Evolutionary conservation across 2,329 filamentous ascomycete species (phyloP), one percentile per base, ranked within the genome.

Genomic region (Stromatinia cepivora): DNA sequence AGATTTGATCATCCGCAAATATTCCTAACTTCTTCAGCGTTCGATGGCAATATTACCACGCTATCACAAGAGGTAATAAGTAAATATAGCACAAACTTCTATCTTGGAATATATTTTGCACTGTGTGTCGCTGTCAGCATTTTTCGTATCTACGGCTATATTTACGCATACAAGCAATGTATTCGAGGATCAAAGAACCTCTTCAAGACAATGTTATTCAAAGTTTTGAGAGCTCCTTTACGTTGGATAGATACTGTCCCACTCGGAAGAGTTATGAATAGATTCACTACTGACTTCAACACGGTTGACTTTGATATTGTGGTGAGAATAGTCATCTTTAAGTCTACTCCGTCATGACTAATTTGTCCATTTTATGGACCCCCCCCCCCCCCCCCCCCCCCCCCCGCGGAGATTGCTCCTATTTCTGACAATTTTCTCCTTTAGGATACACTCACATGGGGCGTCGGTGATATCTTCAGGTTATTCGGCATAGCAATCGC

Each of bases 221-320:
- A 85, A 3, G 84, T 94, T 9, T 82, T 94, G 10, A 86, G 89
- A 22, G 87, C 91, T 8, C 91, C 90, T 0, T 82, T 93, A 22
- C 84, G 90, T 69, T 93, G 90, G 90, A 83, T 93, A 28, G 91
- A 94, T 75, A 93, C 90, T 0, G 88, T 92, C 0, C 91, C 91
- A 0, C 83, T 92, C 1, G 91, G 91, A 5, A 86, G 91, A 54
- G 86, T 93, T 45, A 82, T 93, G 39, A 93, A 93, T 79, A 85
- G 91, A 3, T 92, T 93, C 77, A 92, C 90, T 0, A 83, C 88
- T 4, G 91, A 94, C 78, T 92, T 93, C 78, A 54, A 53, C 50
- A 53, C 63, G 2, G 46, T 69, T 22, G 69, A 70, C 42, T 50
- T 59, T 31, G 56, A 70, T 34, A 46, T 70, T 31, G 59, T 48